Evolutionary conservation across 345 rosid genomes (phyloP).

Genomic region (rapeseed (Brassica napus)): DNA sequence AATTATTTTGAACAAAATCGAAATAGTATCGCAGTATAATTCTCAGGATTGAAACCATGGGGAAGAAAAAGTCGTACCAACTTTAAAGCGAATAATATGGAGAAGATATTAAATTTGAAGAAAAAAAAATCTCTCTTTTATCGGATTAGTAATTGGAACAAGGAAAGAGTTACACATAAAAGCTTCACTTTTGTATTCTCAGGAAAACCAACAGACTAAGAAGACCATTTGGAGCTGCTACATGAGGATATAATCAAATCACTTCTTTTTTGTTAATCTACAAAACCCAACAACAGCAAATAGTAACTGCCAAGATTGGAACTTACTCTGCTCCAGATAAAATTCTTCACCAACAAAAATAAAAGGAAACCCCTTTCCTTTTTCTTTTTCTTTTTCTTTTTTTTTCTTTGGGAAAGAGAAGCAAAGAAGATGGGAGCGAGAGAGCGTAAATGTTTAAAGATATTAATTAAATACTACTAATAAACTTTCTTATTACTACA

Average conservation of each 20-base stretch:
- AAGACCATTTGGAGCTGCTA: neutral
- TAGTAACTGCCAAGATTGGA: neutral
- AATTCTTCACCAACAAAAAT: neutral
- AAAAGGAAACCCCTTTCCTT: neutral
- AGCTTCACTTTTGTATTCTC: neutral
- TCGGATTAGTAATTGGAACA: no score
- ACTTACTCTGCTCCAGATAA: slow-evolving; percentile 21
- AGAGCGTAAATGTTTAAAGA: slow-evolving; percentile 37
- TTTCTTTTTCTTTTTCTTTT: no score
- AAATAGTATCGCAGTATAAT: neutral
- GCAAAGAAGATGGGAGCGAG: slow-evolving; percentile 16
- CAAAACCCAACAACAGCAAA: no score
- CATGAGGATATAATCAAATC: neutral
- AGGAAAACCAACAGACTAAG: slow-evolving; percentile 2
- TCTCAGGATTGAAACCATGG: no score
- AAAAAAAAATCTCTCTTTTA: no score
- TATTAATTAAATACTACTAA: neutral
- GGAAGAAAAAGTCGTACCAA: slow-evolving; percentile 9
- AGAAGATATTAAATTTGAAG: neutral
- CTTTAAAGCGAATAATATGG: neutral
- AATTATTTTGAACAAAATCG: neutral
- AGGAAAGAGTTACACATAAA: neutral
- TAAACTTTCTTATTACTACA: neutral
- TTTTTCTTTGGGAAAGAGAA: no score
- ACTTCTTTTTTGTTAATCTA: neutral